A percentile compares a stretch with the other conserved stretches of the same genome.
These are phyloP conservation scores for Trichophyton verrucosum DNA, from an alignment of 2,329 filamentous ascomycete species.

Conservation along the genomic window DNA sequence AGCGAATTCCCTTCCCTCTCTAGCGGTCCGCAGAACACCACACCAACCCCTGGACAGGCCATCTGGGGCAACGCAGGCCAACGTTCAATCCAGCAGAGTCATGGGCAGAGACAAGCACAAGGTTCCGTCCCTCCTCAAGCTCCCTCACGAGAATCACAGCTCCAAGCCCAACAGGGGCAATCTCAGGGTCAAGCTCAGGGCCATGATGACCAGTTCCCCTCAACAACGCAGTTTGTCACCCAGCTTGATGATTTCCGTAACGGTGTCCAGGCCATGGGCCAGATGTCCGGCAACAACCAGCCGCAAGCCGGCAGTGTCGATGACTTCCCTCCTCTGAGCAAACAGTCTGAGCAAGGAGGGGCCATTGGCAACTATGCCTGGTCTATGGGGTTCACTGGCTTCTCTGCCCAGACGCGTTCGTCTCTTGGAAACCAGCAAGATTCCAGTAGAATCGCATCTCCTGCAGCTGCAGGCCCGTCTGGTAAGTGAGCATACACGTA, in stretches of 20 bases:
- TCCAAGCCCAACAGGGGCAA: slow-evolving; percentile 30
- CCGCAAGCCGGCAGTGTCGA: slow-evolving; percentile 46
- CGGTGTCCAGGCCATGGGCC: slow-evolving; percentile 43
- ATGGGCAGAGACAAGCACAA: slow-evolving; percentile 40
- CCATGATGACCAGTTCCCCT: slow-evolving; percentile 37
- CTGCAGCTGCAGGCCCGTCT: slow-evolving; percentile 18
- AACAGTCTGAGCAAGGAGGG: slow-evolving; percentile 35
- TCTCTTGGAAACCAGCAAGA: slow-evolving; percentile 24
- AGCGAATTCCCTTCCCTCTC: slow-evolving; percentile 54
- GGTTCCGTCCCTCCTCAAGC: slow-evolving; percentile 29
- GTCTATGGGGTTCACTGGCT: slow-evolving; percentile 32
- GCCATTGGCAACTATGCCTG: slow-evolving; percentile 31
- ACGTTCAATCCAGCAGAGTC: slow-evolving; percentile 41
- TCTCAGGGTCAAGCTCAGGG: slow-evolving; percentile 36
- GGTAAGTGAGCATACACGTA: slow-evolving; percentile 15
- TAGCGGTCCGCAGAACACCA: slow-evolving; percentile 42
- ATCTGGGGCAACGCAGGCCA: slow-evolving; percentile 48
- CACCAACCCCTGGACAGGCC: slow-evolving; percentile 40
- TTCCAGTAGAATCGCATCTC: slow-evolving; percentile 25
- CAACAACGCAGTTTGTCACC: slow-evolving; percentile 39
- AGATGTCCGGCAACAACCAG: slow-evolving; percentile 38
- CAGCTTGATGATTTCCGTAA: slow-evolving; percentile 45
- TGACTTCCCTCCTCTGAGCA: slow-evolving; percentile 49
- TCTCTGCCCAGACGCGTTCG: slow-evolving; percentile 23
- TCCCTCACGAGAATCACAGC: slow-evolving; percentile 30